These are phyloP conservation scores for Pseudocercospora musae DNA, from an alignment of 2,329 filamentous ascomycete genomes.

Conservation along the genomic window DNA sequence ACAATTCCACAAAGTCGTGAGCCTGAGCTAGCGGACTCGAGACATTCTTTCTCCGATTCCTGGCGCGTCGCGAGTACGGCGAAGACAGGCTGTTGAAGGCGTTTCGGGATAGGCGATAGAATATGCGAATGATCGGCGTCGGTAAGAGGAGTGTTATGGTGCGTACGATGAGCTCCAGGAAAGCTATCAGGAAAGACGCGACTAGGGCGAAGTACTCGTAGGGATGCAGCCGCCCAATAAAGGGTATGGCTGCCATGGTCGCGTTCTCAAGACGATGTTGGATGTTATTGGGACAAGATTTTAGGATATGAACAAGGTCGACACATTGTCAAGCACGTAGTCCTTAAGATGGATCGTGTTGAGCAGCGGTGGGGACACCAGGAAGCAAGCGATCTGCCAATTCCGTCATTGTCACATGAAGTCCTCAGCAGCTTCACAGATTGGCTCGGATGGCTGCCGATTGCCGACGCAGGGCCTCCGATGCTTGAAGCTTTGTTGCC, in stretches of 20 bases:
- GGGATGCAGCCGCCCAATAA: slow-evolving; percentile 58
- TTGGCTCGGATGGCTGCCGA: background rate
- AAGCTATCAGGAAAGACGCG: slow-evolving; percentile 77
- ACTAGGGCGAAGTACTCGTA: slow-evolving; percentile 85
- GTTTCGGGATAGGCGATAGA: slow-evolving; percentile 75
- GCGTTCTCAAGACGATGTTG: background rate
- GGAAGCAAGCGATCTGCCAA: background rate
- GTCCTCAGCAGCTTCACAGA: background rate
- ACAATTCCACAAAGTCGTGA: slow-evolving; percentile 91
- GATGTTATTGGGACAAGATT: background rate
- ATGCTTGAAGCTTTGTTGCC: background rate
- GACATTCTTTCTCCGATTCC: slow-evolving; percentile 60
- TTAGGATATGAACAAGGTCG: background rate
- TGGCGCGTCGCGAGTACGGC: slow-evolving; percentile 64
- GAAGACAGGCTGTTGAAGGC: slow-evolving; percentile 78
- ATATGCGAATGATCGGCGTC: slow-evolving; percentile 73
- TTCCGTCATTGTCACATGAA: slow-evolving; percentile 16
- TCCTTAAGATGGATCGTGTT: background rate
- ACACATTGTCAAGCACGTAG: background rate
- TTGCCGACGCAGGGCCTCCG: background rate
- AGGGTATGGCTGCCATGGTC: slow-evolving; percentile 57
- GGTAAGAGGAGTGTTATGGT: slow-evolving; percentile 85
- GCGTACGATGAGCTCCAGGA: slow-evolving; percentile 77
- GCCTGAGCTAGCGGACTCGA: slow-evolving; percentile 70
- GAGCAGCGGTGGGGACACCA: background rate